phyloP scores from a whole-genome alignment of 2,329 filamentous ascomycete species.

The Davidsoniella neocaledoniae region DNA sequence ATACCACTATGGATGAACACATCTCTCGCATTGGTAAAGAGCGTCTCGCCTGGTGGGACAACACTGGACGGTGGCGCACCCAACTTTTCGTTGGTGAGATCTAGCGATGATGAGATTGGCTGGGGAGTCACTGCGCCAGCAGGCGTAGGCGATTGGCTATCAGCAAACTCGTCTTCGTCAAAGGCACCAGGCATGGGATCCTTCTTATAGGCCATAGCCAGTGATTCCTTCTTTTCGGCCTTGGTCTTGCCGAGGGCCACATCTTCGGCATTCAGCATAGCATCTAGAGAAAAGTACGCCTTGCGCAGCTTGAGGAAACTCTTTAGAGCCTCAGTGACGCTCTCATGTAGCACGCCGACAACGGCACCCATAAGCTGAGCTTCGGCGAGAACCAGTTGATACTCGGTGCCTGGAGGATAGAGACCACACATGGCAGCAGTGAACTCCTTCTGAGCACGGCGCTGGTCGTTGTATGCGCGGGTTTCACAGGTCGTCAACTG shows the following conservation, averaged over 20 bases:
- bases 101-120: slow-evolving; percentile 7
- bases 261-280: slow-evolving; percentile 59
- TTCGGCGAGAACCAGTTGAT: slow-evolving; percentile 66
- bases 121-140: no score
- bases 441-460: slow-evolving; percentile 51
- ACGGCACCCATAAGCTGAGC: slow-evolving; percentile 81
- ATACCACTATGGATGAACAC: slow-evolving; percentile 77
- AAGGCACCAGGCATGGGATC: slow-evolving; percentile 4
- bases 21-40: slow-evolving; percentile 48
- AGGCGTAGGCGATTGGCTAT: slow-evolving; percentile 15
- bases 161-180: slow-evolving; percentile 23
- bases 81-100: slow-evolving; percentile 7
- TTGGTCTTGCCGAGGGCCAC: slow-evolving; percentile 21
- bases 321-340: slow-evolving; percentile 74
- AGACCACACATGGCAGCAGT: slow-evolving; percentile 26
- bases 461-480: slow-evolving; percentile 58
- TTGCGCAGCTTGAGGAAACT: slow-evolving; percentile 88
- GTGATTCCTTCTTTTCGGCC: slow-evolving; percentile 3
- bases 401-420: slow-evolving; percentile 76
- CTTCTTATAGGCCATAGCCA: not conserved
- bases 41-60: not conserved
- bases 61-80: not conserved
- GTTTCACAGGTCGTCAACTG: slow-evolving; percentile 61
- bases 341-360: slow-evolving; percentile 80
- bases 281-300: slow-evolving; percentile 68